Conservation (phyloP, 2,329 filamentous ascomycete genomes). For the Curvularia spicifera region DNA sequence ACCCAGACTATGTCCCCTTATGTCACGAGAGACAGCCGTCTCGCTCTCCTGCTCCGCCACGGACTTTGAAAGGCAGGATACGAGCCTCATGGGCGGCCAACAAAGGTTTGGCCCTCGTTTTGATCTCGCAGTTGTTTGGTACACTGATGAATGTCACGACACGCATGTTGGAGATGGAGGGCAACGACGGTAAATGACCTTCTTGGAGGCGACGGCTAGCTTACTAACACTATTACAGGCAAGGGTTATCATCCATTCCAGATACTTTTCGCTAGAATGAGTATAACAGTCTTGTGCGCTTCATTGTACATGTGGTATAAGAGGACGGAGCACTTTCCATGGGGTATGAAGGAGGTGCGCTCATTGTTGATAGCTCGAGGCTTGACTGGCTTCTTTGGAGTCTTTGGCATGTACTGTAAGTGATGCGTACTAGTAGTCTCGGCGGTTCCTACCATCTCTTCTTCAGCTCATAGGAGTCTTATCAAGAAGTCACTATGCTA, state of each 20-base stretch:
- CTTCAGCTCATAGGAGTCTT: conserved; percentile 8
- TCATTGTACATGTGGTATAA: conserved; percentile 76
- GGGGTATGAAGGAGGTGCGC: conserved; percentile 71
- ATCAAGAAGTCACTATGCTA: conserved; percentile 27
- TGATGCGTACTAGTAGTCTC: conserved; percentile 39
- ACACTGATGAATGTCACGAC: conserved; percentile 85
- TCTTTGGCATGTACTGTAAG: conserved; percentile 75
- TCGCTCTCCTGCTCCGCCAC: conserved; percentile 31
- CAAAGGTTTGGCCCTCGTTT: conserved; percentile 74
- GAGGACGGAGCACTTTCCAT: conserved; percentile 70
- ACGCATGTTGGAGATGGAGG: conserved; percentile 72
- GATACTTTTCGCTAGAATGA: conserved; percentile 81
- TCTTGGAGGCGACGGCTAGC: not conserved
- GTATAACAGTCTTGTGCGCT: conserved; percentile 71
- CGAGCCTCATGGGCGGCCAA: conserved; percentile 66
- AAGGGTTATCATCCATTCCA: conserved; percentile 77
- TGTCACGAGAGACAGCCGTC: conserved; percentile 29
- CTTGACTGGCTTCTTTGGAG: conserved; percentile 73
- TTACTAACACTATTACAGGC: conserved; percentile 35
- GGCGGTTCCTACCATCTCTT: not conserved
- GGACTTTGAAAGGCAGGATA: conserved; percentile 29
- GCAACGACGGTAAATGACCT: conserved; percentile 59
- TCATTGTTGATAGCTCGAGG: conserved; percentile 72
- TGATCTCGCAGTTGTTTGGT: conserved; percentile 79
- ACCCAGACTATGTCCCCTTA: conserved; percentile 25